These are phyloP conservation scores for Fusarium illudens DNA, from an alignment of 2,329 filamentous ascomycete genomes.

Conservation along the genomic window DNA sequence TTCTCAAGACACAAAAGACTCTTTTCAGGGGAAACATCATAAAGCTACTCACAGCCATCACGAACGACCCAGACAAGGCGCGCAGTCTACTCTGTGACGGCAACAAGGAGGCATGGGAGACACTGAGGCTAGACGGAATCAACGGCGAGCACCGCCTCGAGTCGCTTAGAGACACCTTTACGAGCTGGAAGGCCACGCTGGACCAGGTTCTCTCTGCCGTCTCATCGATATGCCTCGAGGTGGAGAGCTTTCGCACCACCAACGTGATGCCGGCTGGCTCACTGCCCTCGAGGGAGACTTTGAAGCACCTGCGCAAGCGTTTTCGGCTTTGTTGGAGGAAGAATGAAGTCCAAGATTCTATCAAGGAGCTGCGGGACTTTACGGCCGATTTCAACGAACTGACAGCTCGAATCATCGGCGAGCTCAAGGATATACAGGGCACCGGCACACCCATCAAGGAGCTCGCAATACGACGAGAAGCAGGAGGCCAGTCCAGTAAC, in stretches of 20 bases:
- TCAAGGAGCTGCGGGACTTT: background rate
- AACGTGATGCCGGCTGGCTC: background rate
- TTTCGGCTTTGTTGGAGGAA: background rate
- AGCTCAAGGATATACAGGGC: background rate
- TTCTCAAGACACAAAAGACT: background rate
- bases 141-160: background rate
- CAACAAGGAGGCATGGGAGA: background rate
- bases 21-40: background rate
- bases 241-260: background rate
- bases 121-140: background rate
- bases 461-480: fast-evolving
- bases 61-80: background rate
- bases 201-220: background rate
- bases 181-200: background rate
- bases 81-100: background rate
- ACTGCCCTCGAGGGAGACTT: background rate
- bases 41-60: background rate
- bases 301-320: background rate
- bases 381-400: background rate
- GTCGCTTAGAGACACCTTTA: background rate
- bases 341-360: background rate
- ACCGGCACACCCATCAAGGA: background rate
- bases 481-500: too few species aligned
- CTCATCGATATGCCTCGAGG: background rate
- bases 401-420: background rate